Conservation (phyloP, 495 filamentous ascomycete species). For the Penicillium maclennaniae region DNA sequence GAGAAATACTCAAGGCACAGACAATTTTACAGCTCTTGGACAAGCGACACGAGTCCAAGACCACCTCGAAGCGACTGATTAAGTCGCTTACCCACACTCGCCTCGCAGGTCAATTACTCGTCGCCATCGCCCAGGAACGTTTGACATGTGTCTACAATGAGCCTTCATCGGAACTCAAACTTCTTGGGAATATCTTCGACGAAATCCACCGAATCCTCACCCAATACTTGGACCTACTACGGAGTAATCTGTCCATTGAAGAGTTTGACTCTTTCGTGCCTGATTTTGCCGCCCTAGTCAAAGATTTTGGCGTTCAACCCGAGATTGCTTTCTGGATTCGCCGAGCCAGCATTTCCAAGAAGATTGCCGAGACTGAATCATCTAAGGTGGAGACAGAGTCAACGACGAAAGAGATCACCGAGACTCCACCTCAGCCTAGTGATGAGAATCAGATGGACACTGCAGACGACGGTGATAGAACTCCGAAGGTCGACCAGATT, state of each 20-base stretch:
- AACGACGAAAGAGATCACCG: constrained; percentile 13
- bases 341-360: constrained; percentile 60
- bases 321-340: constrained; percentile 85
- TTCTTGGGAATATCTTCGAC: constrained; percentile 80
- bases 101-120: constrained; percentile 72
- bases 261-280: constrained; percentile 85
- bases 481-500: constrained; percentile 12
- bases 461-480: constrained; percentile 24
- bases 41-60: constrained; percentile 64
- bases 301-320: constrained; percentile 76
- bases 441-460: constrained; percentile 35
- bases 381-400: constrained; percentile 21
- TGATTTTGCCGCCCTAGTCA: constrained; percentile 64
- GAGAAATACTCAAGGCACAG: constrained; percentile 70
- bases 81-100: constrained; percentile 67
- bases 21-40: constrained; percentile 75
- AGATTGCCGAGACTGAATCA: constrained; percentile 48
- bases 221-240: constrained; percentile 86
- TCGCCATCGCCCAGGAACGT: constrained; percentile 86
- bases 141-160: constrained; percentile 73
- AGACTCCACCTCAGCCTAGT: constrained; percentile 20
- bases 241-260: constrained; percentile 67
- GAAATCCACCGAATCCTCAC: constrained; percentile 79
- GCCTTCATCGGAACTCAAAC: constrained; percentile 68
- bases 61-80: constrained; percentile 71